These are phyloP conservation scores for Aspergillus pseudoterreus DNA, from an alignment of 2,329 filamentous ascomycete genomes.

Conservation along the genomic window DNA sequence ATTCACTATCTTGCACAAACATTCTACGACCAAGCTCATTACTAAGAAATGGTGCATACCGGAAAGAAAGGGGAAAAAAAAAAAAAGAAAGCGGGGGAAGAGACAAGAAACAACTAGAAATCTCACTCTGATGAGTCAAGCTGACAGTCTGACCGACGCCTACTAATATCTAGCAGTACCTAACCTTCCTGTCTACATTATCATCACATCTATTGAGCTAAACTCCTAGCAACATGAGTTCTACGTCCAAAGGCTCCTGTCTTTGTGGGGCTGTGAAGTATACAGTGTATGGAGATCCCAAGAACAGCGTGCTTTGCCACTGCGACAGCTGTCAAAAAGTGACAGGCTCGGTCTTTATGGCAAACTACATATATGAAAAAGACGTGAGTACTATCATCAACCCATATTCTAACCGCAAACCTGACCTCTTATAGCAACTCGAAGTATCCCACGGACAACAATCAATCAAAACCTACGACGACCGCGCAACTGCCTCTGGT, in stretches of 20 bases:
- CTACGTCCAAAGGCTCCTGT: slow-evolving; percentile 13
- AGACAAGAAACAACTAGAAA: too few species aligned
- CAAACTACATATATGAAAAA: slow-evolving; percentile 16
- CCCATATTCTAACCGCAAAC: neutral
- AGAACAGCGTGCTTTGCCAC: slow-evolving; percentile 17
- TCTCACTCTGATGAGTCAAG: too few species aligned
- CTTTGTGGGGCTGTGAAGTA: slow-evolving; percentile 20
- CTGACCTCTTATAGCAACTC: slow-evolving; percentile 9
- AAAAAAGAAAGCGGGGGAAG: too few species aligned
- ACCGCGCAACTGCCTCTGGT: slow-evolving; percentile 7
- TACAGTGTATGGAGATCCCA: slow-evolving; percentile 12
- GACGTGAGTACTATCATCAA: slow-evolving; percentile 5
- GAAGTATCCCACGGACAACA: slow-evolving; percentile 10
- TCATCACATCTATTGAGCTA: neutral
- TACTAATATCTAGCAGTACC: neutral
- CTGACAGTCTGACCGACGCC: too few species aligned
- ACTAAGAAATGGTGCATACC: too few species aligned
- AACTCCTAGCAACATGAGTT: neutral
- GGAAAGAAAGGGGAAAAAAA: too few species aligned
- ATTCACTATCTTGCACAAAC: too few species aligned
- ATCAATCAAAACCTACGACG: slow-evolving; percentile 13
- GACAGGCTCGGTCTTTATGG: slow-evolving; percentile 18
- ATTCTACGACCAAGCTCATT: too few species aligned
- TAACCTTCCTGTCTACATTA: neutral
- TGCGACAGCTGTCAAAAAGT: slow-evolving; percentile 22